Conservation (phyloP, 2,329 filamentous ascomycete genomes). For the Xylariomycetidae sp. region DNA sequence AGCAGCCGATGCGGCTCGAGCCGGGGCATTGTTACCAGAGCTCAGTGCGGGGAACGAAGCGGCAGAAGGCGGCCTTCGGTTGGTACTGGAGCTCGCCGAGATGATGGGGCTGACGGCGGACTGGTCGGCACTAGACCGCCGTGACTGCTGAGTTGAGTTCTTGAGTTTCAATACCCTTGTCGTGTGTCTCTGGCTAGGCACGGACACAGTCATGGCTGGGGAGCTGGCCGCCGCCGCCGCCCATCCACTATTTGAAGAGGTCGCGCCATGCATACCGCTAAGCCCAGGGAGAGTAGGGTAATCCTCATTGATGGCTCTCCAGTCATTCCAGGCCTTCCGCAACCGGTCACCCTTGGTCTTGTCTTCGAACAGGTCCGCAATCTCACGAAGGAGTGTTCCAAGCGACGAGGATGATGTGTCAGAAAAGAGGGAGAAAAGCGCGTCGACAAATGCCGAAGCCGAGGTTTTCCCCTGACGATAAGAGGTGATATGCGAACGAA, state of each 20-base stretch:
- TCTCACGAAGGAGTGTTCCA: conserved; percentile 83
- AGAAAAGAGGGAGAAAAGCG: conserved; percentile 78
- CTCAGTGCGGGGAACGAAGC: conserved; percentile 26
- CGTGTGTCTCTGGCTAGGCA: conserved; percentile 43
- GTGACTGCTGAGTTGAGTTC: conserved; percentile 41
- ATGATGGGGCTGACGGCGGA: conserved; percentile 10
- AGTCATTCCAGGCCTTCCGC: conserved; percentile 86
- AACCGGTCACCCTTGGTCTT: conserved; percentile 67
- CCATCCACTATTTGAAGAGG: conserved; percentile 55
- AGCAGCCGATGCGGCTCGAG: conserved; percentile 14
- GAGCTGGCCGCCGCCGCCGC: conserved; percentile 49
- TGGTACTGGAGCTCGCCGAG: conserved; percentile 6
- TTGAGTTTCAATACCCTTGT: conserved; percentile 55
- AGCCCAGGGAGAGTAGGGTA: conserved; percentile 83
- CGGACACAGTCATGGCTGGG: conserved; percentile 30
- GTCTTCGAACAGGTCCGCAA: conserved; percentile 90
- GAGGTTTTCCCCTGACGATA: conserved; percentile 68
- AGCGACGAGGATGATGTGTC: conserved; percentile 76
- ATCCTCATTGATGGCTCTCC: conserved; percentile 93
- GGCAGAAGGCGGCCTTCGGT: conserved; percentile 11
- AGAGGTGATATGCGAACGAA: conserved; percentile 73
- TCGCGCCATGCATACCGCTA: conserved; percentile 60
- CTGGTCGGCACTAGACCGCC: conserved; percentile 25
- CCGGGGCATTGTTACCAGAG: conserved; percentile 9
- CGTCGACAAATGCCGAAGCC: conserved; percentile 75